Base-by-base conservation (phyloP, 306 rosid genomes). In the Pyrus communis region DNA sequence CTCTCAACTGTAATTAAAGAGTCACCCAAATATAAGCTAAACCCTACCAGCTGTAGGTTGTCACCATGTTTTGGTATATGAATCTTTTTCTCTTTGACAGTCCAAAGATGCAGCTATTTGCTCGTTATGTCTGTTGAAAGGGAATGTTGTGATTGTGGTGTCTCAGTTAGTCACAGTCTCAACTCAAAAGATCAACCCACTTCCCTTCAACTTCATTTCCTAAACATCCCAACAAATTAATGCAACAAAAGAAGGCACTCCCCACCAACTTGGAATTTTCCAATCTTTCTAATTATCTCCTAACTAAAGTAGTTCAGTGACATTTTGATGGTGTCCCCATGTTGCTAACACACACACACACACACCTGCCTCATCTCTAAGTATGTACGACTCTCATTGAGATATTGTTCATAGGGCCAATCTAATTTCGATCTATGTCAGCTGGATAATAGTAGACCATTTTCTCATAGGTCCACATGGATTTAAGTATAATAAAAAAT, bases 121-220 rank as follows among this genome's bases (percentile, higher is more conserved):
- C 73, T 52, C 58, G 61, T 74, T 68, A 80, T 70, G 57, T 75
- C 60, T 82, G 86, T 67, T 77, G 69, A 67, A 71, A 82, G 89
- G 77, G 91, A 85, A 85, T 86, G 77, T 76, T 84, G 78, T 72
- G 87, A 68, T 49, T 84, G 88, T 84, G 81, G 86, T 74, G 88
- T 84, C 84, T 88, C 80, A 86, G 90, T 88, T 87, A 70, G 93
- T 89, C 95, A 91, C 86, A 89, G 86, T 88, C 62, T 69, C 74
- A 77, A 60, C 85, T 66, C 14, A 62, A 67, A 42, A 73, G 68
- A 81, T 69, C n/a, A 59, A 64, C 62, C 61, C 27, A 57, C 61
- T 57, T n/a, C 61, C n/a, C 35, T 25, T 55, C 9, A 22, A 11
- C 22, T 57, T 49, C 55, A 49, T 21, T 49, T 1, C 21, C 55